Evolutionary conservation across 1,284 basidiomycete species (phyloP).

Genomic region (Fomitiporia mediterranea): DNA sequence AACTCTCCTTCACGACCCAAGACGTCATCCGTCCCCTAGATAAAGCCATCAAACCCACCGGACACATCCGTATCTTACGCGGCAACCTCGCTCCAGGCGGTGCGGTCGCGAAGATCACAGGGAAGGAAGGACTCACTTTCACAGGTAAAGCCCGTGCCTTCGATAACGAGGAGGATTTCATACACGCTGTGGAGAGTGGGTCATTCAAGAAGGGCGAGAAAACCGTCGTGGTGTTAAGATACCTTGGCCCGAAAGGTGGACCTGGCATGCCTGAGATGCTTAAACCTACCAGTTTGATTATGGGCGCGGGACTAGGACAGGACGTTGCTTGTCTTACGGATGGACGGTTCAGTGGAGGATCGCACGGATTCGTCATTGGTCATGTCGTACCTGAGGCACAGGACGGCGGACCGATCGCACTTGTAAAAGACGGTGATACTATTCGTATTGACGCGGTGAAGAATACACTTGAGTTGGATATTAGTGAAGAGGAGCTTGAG

Average conservation of each 20-base stretch:
- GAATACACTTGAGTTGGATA: slow-evolving; percentile 74
- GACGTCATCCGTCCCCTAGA: slow-evolving; percentile 81
- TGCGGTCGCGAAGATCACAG: slow-evolving; percentile 92
- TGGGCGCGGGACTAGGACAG: slow-evolving; percentile 89
- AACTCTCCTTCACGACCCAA: slow-evolving; percentile 63
- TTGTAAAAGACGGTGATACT: slow-evolving; percentile 83
- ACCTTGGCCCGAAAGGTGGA: slow-evolving; percentile 86
- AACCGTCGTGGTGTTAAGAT: slow-evolving; percentile 85
- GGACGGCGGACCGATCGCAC: slow-evolving; percentile 86
- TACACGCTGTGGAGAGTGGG: slow-evolving; percentile 75
- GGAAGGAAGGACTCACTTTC: slow-evolving; percentile 86
- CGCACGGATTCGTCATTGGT: slow-evolving; percentile 88
- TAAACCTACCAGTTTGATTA: slow-evolving; percentile 85
- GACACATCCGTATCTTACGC: slow-evolving; percentile 78
- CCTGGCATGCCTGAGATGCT: slow-evolving; percentile 96
- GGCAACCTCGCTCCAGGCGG: slow-evolving; percentile 92
- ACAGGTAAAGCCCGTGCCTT: slow-evolving; percentile 82
- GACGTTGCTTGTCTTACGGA: slow-evolving; percentile 92
- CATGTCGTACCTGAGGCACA: slow-evolving; percentile 91
- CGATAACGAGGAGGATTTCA: slow-evolving; percentile 79
- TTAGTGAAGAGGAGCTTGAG: slow-evolving; percentile 69
- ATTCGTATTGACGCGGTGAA: slow-evolving; percentile 83
- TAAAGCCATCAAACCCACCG: slow-evolving; percentile 84
- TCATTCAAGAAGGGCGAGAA: slow-evolving; percentile 84
- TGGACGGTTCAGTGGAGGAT: slow-evolving; percentile 93